Evolutionary conservation across 2,329 filamentous ascomycete species (phyloP).

Genomic region (Ceratocystis colombiana): DNA sequence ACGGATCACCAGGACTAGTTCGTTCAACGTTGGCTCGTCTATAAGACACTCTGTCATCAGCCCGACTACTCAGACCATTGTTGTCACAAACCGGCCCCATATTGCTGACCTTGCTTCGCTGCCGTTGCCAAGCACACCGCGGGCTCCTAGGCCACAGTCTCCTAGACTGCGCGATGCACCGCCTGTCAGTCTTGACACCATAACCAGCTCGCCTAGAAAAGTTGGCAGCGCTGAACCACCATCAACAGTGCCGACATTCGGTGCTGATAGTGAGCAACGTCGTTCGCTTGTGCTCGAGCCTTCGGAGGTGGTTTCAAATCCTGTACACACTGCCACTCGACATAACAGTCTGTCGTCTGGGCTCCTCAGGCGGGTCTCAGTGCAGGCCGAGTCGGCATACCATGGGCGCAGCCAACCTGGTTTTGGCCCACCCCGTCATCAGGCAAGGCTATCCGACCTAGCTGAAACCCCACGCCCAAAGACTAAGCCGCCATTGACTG

Average conservation of each 20-base stretch:
- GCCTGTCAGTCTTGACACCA: conserved; percentile 20
- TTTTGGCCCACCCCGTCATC: background rate
- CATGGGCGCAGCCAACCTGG: conserved; percentile 1
- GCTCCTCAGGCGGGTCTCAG: background rate
- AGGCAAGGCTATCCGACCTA: background rate
- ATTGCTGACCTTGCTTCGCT: conserved; percentile 21
- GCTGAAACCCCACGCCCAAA: background rate
- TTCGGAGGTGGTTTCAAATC: conserved; percentile 8
- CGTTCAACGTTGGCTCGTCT: background rate
- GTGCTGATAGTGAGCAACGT: background rate
- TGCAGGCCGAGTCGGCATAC: background rate
- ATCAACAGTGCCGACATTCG: background rate
- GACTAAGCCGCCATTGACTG: conserved; percentile 18
- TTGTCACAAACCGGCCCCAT: conserved; percentile 1
- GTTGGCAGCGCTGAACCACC: background rate
- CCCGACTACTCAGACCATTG: background rate
- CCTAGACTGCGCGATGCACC: conserved; percentile 26
- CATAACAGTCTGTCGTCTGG: background rate
- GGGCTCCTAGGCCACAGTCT: background rate
- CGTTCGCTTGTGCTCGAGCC: conserved; percentile 21
- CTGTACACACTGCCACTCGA: background rate
- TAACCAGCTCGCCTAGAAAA: conserved; percentile 20
- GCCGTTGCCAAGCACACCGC: conserved; percentile 9
- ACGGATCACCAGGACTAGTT: conserved; percentile 11
- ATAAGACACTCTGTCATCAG: background rate